Evolutionary conservation across 129 eudicot genomes (phyloP), one percentile per base, ranked within the genome.

Genomic region (Tagetes erecta): DNA sequence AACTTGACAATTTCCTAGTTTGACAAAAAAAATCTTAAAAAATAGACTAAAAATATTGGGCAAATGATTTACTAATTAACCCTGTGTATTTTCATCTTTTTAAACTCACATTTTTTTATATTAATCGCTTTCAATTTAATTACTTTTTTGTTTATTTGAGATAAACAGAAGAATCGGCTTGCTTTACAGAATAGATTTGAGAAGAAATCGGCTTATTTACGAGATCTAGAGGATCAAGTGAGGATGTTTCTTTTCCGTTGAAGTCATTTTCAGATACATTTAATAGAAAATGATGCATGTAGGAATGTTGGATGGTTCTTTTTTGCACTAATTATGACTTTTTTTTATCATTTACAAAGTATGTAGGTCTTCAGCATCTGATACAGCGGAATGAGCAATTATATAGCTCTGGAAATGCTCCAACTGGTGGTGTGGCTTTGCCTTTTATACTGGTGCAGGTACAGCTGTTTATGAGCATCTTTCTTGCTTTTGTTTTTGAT

Each of bases 371-470:
- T n/a, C 85, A 83, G 80, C 85, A 87, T 67, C 91, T 92, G 68
- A 82, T 85, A 76, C 89, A 80, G 65, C 80, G 86, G 27, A 87
- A 92, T 69, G 80, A 86, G 72, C 86, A 88, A 71, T 68, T 85
- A 68, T 88, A 80, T 75, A 70, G 83, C 69, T 64, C 75, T 13
- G 90, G 85, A 71, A 76, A 84, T 86, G 80, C 82, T 76, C 96
- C 89, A 37, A 78, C 80, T 38, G 87, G 85, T 41, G 95, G 97
- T 30, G 86, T 88, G 36, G 89, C 90, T 60, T 86, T 88, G 75
- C 95, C 92, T 56, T 88, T 91, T 74, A 83, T 91, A 51, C 73
- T 77, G 75, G 90, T 88, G 49, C 89, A 91, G 97, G 87, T 84
- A 79, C 30, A 60, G 3, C 55, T 73, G 36, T 69, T 67, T 76